Base-by-base conservation (phyloP, 2,329 filamentous ascomycete species). In the Pyrenophora tritici-repentis region DNA sequence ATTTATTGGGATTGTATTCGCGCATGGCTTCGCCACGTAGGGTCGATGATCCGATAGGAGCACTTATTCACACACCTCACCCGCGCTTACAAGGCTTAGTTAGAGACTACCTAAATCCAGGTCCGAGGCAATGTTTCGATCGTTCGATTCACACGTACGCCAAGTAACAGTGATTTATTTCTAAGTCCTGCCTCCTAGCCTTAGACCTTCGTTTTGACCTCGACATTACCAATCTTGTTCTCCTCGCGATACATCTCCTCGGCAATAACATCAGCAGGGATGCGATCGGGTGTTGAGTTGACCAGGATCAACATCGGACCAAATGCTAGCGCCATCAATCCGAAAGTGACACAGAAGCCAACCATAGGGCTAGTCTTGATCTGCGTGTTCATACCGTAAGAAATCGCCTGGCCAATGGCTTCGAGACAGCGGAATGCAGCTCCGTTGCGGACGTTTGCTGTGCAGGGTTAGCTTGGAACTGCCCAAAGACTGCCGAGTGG, bases 271-370 rank as follows among this genome's bases (percentile, higher is more conserved):
- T 70, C 64, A 3, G 65, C 64, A n/a, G 65, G 65, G 32, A 71
- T 70, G 7, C 61, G 67, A 50, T 72, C 66, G 6, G 67, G 68
- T 6, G 68, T 71, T 22, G 55, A 46, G 34, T 70, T 70, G 13
- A 70, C 66, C 47, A 72, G 42, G 12, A 63, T 39, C 18, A 72
- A 42, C 69, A 72, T 72, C 8, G 69, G 69, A n/a, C 42, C 56
- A 13, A 68, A 53, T 6, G 68, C 65, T 18, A 66, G 26, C 17
- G 56, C 66, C 68, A 72, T 70, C 22, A 72, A 36, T 1, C 58
- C 68, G 40, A 71, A 71, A 3, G 66, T 70, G 3, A 72, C 68
- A 32, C 68, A 70, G 38, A 68, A 66, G 6, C 65, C 65, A 17
- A 68, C 59, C 5, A 67, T 47, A 17, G 61, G 64, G 3, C 56